Evolutionary conservation across 2,329 filamentous ascomycete genomes (phyloP).

Genomic region (Rutstroemia sp.): DNA sequence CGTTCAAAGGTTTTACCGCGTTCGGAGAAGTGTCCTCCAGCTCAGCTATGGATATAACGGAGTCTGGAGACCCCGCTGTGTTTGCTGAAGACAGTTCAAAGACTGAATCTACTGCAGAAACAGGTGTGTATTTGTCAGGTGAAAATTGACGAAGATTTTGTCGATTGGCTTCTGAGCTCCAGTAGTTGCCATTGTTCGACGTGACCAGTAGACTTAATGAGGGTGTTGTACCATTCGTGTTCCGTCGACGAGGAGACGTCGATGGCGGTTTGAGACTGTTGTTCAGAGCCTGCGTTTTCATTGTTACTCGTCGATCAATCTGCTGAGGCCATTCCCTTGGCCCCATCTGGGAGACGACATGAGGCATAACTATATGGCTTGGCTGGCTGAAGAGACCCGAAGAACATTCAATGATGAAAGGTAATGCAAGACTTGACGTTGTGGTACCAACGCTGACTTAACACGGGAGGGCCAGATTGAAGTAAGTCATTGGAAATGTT

Average conservation of each 20-base stretch:
- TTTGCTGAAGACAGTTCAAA: conserved; percentile 18
- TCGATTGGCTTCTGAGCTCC: conserved; percentile 15
- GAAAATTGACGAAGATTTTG: conserved; percentile 16
- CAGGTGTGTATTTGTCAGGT: conserved; percentile 13
- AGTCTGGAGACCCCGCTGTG: conserved; percentile 12
- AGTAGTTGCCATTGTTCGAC: conserved; percentile 13
- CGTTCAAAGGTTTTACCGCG: neutral
- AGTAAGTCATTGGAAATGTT: neutral
- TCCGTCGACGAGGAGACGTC: neutral
- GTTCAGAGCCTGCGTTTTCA: neutral
- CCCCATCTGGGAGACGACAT: conserved; percentile 6
- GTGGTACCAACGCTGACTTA: neutral
- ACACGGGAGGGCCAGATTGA: neutral
- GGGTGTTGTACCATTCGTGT: neutral
- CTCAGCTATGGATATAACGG: conserved; percentile 18
- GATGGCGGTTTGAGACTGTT: neutral
- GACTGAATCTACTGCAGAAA: conserved; percentile 21
- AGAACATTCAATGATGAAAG: neutral
- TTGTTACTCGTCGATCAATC: neutral
- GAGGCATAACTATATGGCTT: conserved; percentile 2
- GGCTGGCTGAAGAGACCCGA: neutral
- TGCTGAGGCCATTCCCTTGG: neutral
- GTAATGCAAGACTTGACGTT: neutral
- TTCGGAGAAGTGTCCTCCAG: conserved; percentile 23
- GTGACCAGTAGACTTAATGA: conserved; percentile 14